Percentiles rank a stretch among this genome's conserved stretches.
phyloP scores from a whole-genome alignment of 495 filamentous ascomycete species.

The Clohesyomyces aquaticus region DNA sequence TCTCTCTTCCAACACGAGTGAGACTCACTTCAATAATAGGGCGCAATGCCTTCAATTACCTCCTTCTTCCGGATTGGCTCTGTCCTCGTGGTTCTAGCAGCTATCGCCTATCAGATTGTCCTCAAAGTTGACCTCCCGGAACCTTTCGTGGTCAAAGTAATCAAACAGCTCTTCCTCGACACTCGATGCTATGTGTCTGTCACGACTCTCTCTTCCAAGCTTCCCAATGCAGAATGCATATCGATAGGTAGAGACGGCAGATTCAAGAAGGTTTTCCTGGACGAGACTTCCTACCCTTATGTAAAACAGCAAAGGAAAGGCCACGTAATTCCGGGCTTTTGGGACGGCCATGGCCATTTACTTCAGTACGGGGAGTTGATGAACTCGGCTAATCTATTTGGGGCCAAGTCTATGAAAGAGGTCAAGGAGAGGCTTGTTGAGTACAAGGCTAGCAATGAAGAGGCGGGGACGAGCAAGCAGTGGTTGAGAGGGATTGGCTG shows the following conservation, averaged over 20 bases:
- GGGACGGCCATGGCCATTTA: slow-evolving; percentile 69
- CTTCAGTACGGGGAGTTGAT: slow-evolving; percentile 67
- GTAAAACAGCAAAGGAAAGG: slow-evolving; percentile 39
- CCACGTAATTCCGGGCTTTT: slow-evolving; percentile 62
- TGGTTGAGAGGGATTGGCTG: slow-evolving; percentile 68
- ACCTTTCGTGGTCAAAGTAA: slow-evolving; percentile 17
- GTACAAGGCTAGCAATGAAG: slow-evolving; percentile 52
- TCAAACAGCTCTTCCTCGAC: slow-evolving; percentile 15
- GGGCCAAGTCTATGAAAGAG: slow-evolving; percentile 54
- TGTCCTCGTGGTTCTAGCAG: slow-evolving; percentile 10
- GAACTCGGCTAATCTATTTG: slow-evolving; percentile 63
- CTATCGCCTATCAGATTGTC: slow-evolving; percentile 26
- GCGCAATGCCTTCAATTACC: slow-evolving; percentile 1
- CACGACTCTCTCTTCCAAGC: slow-evolving; percentile 8
- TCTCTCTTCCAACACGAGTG: background rate
- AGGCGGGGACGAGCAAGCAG: slow-evolving; percentile 51
- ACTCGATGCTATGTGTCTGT: slow-evolving; percentile 31
- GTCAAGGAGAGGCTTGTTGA: slow-evolving; percentile 52
- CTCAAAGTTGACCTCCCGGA: slow-evolving; percentile 22
- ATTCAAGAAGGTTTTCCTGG: slow-evolving; percentile 27
- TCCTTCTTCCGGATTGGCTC: slow-evolving; percentile 16
- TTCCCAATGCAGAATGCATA: slow-evolving; percentile 30
- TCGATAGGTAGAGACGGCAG: slow-evolving; percentile 16
- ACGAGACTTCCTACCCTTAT: slow-evolving; percentile 12
- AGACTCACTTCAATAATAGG: background rate